Conservation (phyloP, 306 rosid species). For the Cucurbita ficifolia region DNA sequence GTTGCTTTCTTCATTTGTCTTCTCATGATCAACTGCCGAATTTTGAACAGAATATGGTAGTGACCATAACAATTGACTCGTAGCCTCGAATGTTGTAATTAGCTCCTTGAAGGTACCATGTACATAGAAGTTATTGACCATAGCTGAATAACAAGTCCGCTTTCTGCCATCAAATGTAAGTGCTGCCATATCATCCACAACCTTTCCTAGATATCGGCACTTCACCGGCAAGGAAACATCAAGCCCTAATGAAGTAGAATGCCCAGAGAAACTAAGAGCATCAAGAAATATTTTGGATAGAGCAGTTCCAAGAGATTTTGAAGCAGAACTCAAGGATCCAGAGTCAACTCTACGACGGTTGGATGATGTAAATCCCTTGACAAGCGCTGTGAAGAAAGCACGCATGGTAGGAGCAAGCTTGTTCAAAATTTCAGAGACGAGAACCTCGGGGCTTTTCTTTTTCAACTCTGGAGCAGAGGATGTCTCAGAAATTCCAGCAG, state of each 20-base stretch:
- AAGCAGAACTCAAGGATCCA: constrained; percentile 65
- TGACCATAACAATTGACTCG: constrained; percentile 93
- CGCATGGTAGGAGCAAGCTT: constrained; percentile 77
- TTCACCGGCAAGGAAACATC: constrained; percentile 65
- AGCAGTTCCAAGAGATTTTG: constrained; percentile 87
- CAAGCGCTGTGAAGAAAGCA: constrained; percentile 81
- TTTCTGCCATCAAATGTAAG: constrained; percentile 78
- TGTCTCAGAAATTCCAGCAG: constrained; percentile 40
- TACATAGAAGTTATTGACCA: constrained; percentile 87
- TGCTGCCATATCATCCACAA: constrained; percentile 81
- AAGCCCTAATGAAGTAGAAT: constrained; percentile 48
- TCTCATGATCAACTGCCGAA: constrained; percentile 40
- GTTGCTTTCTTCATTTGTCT: constrained; percentile 53
- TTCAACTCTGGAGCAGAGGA: constrained; percentile 61
- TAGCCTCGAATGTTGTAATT: constrained; percentile 88
- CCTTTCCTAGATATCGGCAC: constrained; percentile 91
- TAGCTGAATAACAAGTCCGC: constrained; percentile 66
- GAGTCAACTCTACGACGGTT: constrained; percentile 86
- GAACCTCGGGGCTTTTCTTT: constrained; percentile 90
- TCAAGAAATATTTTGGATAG: constrained; percentile 73
- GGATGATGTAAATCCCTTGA: constrained; percentile 85
- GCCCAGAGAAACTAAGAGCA: constrained; percentile 79
- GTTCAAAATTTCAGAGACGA: constrained; percentile 61
- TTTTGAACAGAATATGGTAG: constrained; percentile 43
- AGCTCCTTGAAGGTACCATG: constrained; percentile 87